Evolutionary conservation across 768 basidiomycete genomes (phyloP).

Genomic region (Lactarius sanguifluus): DNA sequence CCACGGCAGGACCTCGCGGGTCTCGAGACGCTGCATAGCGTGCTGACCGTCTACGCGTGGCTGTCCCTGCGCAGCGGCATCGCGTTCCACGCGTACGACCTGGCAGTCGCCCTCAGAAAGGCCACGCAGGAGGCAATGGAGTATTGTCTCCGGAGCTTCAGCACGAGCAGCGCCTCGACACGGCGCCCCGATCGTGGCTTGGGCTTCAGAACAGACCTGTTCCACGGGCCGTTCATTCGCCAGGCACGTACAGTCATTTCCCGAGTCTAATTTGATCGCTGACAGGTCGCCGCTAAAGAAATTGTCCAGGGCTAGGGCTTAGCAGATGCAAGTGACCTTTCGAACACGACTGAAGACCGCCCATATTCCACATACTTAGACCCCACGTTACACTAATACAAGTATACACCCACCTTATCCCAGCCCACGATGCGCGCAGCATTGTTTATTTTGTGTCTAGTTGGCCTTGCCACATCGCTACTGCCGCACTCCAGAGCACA

Average conservation of each 20-base stretch:
- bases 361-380: background rate
- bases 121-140: conserved; percentile 69
- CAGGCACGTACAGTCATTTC: background rate
- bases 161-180: background rate
- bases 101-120: conserved; percentile 54
- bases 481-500: background rate
- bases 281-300: background rate
- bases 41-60: conserved; percentile 83
- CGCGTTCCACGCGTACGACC: conserved; percentile 57
- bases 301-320: conserved; percentile 8
- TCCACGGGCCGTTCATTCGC: background rate
- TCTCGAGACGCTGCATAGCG: conserved; percentile 77
- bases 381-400: background rate
- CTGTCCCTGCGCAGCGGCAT: conserved; percentile 67
- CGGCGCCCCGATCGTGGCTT: background rate
- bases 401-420: background rate
- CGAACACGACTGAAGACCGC: background rate
- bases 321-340: background rate
- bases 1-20: conserved; percentile 26
- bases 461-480: background rate
- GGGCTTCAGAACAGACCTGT: background rate
- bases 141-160: conserved; percentile 45
- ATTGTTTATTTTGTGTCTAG: conserved; percentile 1
- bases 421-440: background rate
- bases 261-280: background rate